Conservation (phyloP, 441 rosid species). For the Pelargonium fulgidum region DNA sequence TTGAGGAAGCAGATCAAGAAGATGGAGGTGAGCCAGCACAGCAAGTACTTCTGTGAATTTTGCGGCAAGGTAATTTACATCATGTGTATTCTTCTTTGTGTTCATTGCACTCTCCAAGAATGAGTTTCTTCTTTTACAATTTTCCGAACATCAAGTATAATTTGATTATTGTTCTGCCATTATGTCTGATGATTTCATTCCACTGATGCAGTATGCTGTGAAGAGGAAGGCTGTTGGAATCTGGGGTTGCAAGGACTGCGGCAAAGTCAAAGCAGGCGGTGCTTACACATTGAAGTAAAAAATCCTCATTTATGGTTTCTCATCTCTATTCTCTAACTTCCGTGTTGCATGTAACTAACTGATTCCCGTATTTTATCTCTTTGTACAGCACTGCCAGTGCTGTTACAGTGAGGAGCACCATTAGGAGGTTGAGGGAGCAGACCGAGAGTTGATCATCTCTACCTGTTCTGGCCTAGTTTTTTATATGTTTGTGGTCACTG, state of each 20-base stretch:
- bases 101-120: no score
- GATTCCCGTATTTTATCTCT: not conserved
- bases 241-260: conserved; percentile 93
- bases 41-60: conserved; percentile 94
- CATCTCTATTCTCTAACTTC: not conserved
- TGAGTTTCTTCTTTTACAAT: no score
- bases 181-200: not conserved
- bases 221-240: conserved; percentile 89
- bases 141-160: no score
- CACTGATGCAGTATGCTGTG: conserved; percentile 52
- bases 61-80: conserved; percentile 63
- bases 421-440: conserved; percentile 83
- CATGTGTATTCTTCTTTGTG: no score
- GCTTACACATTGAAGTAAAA: conserved; percentile 90
- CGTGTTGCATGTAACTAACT: not conserved
- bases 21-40: conserved; percentile 33
- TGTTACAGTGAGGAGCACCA: conserved; percentile 76
- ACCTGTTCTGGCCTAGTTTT: no score
- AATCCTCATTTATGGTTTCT: not conserved
- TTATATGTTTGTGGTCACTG: no score
- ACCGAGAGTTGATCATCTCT: conserved; percentile 53
- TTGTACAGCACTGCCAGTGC: conserved; percentile 75
- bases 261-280: conserved; percentile 90
- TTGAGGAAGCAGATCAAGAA: conserved; percentile 88
- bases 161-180: no score